These are phyloP conservation scores for Aspergillus vadensis DNA, from an alignment of 2,329 filamentous ascomycete genomes.

Conservation along the genomic window DNA sequence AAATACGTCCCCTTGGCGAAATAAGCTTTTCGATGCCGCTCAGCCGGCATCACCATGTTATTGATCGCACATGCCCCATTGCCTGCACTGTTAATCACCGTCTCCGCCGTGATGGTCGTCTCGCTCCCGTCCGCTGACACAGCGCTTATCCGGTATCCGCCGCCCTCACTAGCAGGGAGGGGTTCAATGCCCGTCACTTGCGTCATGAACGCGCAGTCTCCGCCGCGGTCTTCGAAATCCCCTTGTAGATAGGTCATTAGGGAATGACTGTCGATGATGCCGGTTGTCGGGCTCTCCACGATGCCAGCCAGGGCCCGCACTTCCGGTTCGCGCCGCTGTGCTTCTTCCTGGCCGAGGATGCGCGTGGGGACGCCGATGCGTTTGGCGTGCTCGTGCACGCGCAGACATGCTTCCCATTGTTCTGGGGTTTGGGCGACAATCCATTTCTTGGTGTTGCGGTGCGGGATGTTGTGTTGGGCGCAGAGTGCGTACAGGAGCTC, in stretches of 20 bases:
- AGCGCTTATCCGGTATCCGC: constrained; percentile 71
- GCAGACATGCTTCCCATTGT: constrained; percentile 63
- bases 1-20: constrained; percentile 98
- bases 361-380: constrained; percentile 67
- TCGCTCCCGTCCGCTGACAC: constrained; percentile 39
- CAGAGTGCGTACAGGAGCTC: constrained; percentile 79
- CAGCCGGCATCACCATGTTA: constrained; percentile 70
- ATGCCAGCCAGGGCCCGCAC: constrained; percentile 72
- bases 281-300: constrained; percentile 82
- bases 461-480: constrained; percentile 63
- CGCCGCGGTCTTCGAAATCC: constrained; percentile 74
- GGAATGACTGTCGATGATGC: constrained; percentile 85
- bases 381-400: constrained; percentile 57
- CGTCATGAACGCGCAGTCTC: constrained; percentile 70
- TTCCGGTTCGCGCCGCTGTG: constrained; percentile 67
- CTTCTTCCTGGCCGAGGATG: constrained; percentile 68
- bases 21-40: constrained; percentile 62
- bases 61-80: constrained; percentile 73
- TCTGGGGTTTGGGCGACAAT: constrained; percentile 80
- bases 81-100: constrained; percentile 82
- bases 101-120: constrained; percentile 68
- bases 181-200: constrained; percentile 64
- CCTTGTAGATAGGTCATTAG: constrained; percentile 81
- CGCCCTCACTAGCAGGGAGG: constrained; percentile 40
- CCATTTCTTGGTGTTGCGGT: constrained; percentile 85